Percentiles rank a stretch among this genome's conserved stretches.
These are phyloP conservation scores for Selaginella tamariscina DNA, from an alignment of 75 land plant species.

Conservation along the genomic window DNA sequence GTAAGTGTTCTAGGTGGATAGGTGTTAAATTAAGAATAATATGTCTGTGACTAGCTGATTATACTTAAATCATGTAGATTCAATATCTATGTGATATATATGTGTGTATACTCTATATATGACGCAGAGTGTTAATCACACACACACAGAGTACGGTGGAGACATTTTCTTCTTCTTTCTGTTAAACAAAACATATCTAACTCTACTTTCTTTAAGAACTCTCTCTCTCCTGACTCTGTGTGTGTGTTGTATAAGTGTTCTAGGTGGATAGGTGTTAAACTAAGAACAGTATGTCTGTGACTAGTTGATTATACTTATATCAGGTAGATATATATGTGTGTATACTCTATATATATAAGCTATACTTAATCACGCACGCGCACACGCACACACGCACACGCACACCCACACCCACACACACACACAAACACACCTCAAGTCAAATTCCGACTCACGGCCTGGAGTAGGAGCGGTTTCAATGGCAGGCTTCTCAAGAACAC, in stretches of 20 bases:
- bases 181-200: not conserved
- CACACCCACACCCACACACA: not conserved
- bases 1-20: too few relatives aligned
- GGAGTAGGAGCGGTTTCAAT: slow-evolving; percentile 53
- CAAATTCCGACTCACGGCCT: slow-evolving; percentile 89
- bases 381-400: not conserved
- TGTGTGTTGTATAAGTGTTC: slow-evolving; percentile 1
- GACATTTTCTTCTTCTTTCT: slow-evolving; percentile 57
- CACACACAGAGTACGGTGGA: slow-evolving; percentile 43
- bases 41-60: too few relatives aligned
- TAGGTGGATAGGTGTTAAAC: not conserved
- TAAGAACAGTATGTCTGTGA: not conserved
- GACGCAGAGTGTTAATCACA: not conserved
- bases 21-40: too few relatives aligned
- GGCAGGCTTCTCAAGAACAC: slow-evolving; percentile 61
- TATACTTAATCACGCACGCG: not conserved
- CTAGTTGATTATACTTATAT: too few relatives aligned
- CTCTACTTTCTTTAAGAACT: not conserved
- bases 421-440: slow-evolving; percentile 58
- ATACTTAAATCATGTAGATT: too few relatives aligned
- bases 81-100: too few relatives aligned
- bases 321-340: too few relatives aligned
- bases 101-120: too few relatives aligned
- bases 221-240: not conserved
- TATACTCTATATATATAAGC: too few relatives aligned